A percentile compares a stretch with the other conserved stretches of the same genome.
These are phyloP conservation scores for Psilocybe cyanescens DNA, from an alignment of 768 basidiomycete species.

Conservation along the genomic window DNA sequence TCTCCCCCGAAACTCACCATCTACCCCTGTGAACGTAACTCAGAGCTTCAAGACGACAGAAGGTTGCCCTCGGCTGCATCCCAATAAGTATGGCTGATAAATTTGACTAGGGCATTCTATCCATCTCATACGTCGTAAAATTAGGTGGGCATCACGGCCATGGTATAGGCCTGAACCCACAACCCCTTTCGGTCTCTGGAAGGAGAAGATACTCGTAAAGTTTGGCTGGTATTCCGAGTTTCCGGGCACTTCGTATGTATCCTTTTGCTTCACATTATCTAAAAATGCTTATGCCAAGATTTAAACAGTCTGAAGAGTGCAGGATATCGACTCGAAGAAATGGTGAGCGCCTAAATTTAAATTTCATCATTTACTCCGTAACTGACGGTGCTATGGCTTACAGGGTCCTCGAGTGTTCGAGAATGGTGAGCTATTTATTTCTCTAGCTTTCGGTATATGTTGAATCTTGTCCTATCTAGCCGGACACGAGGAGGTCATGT, in stretches of 20 bases:
- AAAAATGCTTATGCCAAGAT: neutral
- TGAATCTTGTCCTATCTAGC: conserved; percentile 22
- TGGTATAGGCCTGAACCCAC: conserved; percentile 50
- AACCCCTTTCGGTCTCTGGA: conserved; percentile 27
- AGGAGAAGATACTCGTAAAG: conserved; percentile 34
- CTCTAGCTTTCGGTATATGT: neutral
- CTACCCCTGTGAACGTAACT: conserved; percentile 25
- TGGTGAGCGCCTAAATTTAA: conserved; percentile 29
- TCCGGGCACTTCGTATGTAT: conserved; percentile 38
- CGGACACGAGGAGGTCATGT: conserved; percentile 45
- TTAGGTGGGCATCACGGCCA: conserved; percentile 40
- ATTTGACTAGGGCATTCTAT: neutral
- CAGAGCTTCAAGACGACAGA: conserved; percentile 22
- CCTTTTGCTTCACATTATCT: neutral
- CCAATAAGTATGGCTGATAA: conserved; percentile 30
- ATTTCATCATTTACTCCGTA: neutral
- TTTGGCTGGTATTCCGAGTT: conserved; percentile 40
- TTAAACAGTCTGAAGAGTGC: conserved; percentile 33
- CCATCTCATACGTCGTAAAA: neutral
- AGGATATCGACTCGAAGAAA: conserved; percentile 47
- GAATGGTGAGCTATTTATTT: conserved; percentile 11
- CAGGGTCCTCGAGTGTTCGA: conserved; percentile 45
- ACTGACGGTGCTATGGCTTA: neutral
- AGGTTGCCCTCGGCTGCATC: conserved; percentile 33
- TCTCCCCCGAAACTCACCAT: conserved; percentile 37